Evolutionary conservation across 129 eudicot species (phyloP).

Genomic region (Flaveria ramosissima): DNA sequence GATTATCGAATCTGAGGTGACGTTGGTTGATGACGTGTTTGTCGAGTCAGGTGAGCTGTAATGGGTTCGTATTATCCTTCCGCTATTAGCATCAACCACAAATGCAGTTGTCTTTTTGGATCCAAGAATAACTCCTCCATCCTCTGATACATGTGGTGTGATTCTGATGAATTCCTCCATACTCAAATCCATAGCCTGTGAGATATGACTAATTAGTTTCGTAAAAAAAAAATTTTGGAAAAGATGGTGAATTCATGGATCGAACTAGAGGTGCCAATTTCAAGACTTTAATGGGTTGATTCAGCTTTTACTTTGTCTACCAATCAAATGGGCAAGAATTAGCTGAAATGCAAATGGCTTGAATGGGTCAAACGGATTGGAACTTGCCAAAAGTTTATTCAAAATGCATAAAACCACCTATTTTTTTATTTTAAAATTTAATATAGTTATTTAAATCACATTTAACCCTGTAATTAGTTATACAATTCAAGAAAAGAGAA

Average conservation of each 20-base stretch:
- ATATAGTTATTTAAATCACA: not conserved
- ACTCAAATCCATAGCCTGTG: constrained; percentile 58
- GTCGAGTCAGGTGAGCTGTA: constrained; percentile 44
- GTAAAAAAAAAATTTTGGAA: not conserved
- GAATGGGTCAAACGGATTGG: not conserved
- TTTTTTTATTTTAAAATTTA: not conserved
- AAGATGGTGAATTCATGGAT: constrained; percentile 19
- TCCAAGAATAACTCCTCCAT: constrained; percentile 79
- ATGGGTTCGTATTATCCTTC: constrained; percentile 58
- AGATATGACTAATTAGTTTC: constrained; percentile 20
- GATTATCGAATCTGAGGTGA: not conserved
- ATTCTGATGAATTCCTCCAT: constrained; percentile 64
- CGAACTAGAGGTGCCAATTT: constrained; percentile 11
- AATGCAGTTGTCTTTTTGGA: constrained; percentile 73
- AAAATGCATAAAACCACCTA: not conserved
- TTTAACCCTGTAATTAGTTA: not conserved
- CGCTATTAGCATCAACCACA: constrained; percentile 74
- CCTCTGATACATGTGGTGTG: constrained; percentile 84
- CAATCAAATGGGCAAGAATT: not conserved
- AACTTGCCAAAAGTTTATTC: not conserved
- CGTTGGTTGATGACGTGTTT: constrained; percentile 29
- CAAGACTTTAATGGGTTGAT: not conserved
- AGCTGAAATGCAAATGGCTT: not conserved
- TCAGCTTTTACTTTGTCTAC: not conserved
- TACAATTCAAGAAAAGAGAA: not conserved